Evolutionary conservation across 805 yeast species (phyloP).

Genomic region (Zygoascus tannicola): DNA sequence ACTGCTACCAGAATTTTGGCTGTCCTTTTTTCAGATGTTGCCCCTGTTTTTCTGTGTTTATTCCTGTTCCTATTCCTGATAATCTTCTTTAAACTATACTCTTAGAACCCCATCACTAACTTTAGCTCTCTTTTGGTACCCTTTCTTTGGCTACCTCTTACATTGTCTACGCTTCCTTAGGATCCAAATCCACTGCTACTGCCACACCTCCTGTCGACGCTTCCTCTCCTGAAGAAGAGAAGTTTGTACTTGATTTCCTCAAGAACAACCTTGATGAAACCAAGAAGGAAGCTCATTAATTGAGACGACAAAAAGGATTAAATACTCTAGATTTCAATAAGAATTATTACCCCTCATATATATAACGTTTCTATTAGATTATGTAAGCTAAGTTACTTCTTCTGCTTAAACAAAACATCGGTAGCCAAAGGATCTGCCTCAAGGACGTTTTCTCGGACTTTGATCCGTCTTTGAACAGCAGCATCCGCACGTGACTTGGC

Average conservation of each 20-base stretch:
- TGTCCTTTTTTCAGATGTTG: too few species aligned
- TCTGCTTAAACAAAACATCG: slow-evolving; percentile 57
- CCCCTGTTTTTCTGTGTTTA: not conserved
- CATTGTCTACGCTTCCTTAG: slow-evolving; percentile 64
- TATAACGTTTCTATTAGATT: not conserved
- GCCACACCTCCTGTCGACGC: slow-evolving; percentile 65
- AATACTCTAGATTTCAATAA: too few species aligned
- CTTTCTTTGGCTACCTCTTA: slow-evolving; percentile 57
- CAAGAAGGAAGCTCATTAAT: not conserved
- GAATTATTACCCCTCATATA: not conserved
- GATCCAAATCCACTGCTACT: slow-evolving; percentile 42
- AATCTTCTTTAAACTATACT: too few species aligned
- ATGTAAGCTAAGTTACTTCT: too few species aligned
- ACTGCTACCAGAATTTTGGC: too few species aligned
- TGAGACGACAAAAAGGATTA: too few species aligned
- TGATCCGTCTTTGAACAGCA: slow-evolving; percentile 64
- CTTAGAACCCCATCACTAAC: too few species aligned
- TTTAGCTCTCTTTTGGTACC: slow-evolving; percentile 71
- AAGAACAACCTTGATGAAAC: slow-evolving; percentile 33
- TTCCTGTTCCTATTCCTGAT: not conserved
- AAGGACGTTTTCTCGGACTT: slow-evolving; percentile 63
- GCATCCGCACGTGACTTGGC: slow-evolving; percentile 74
- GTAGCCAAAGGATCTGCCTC: slow-evolving; percentile 75
- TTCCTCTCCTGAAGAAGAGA: slow-evolving; percentile 78
- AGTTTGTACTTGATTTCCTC: slow-evolving; percentile 65